A percentile compares a stretch with the other conserved stretches of the same genome.
phyloP scores from a whole-genome alignment of 257 asterid species.

The Solanum gracilifrons region DNA sequence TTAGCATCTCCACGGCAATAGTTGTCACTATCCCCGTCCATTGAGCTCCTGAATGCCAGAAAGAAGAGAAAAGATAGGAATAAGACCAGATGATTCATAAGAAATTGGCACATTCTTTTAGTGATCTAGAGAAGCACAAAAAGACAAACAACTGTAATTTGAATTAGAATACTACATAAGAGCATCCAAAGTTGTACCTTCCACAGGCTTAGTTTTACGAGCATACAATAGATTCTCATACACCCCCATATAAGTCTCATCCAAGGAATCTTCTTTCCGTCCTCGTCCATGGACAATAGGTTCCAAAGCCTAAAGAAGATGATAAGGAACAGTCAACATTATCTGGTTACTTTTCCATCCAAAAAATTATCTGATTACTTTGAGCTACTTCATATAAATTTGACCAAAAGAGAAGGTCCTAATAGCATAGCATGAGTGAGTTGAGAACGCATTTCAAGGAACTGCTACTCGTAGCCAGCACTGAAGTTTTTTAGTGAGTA shows the following conservation, averaged over 20 bases:
- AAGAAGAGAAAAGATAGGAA: background rate
- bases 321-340: background rate
- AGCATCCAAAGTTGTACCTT: slow-evolving; percentile 36
- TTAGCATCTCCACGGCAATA: slow-evolving; percentile 93
- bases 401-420: background rate
- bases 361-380: background rate
- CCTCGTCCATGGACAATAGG: slow-evolving; percentile 91
- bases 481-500: background rate
- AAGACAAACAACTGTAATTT: background rate
- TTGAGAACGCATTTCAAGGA: background rate
- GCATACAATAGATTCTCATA: slow-evolving; percentile 77
- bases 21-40: slow-evolving; percentile 99
- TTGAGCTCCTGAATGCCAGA: slow-evolving; percentile 64
- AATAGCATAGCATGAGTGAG: background rate
- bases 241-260: slow-evolving; percentile 87
- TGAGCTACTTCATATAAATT: background rate
- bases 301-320: slow-evolving; percentile 53
- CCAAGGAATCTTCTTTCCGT: slow-evolving; percentile 69
- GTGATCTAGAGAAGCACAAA: background rate
- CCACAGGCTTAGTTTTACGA: slow-evolving; percentile 81
- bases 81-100: background rate
- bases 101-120: background rate
- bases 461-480: background rate
- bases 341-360: background rate
- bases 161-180: background rate